Evolutionary conservation across 2,329 filamentous ascomycete species (phyloP).

Genomic region (Fusarium torreyae): DNA sequence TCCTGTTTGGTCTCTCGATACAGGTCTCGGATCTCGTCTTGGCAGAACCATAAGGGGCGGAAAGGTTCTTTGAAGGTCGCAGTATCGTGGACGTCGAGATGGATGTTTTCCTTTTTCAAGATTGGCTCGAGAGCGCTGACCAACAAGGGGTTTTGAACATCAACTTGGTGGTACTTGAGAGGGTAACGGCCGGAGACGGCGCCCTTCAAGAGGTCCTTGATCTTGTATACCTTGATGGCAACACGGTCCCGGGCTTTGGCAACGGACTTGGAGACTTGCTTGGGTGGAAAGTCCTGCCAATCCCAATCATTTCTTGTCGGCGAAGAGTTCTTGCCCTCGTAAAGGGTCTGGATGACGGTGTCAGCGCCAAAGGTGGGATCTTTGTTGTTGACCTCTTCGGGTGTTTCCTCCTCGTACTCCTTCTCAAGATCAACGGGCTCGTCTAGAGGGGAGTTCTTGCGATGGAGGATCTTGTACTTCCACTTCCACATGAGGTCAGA

Average conservation of each 20-base stretch:
- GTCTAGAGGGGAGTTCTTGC: slow-evolving; percentile 38
- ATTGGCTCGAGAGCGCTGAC: slow-evolving; percentile 61
- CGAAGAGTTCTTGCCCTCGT: slow-evolving; percentile 54
- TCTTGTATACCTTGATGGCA: slow-evolving; percentile 64
- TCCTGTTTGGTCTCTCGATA: slow-evolving; percentile 47
- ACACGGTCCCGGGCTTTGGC: slow-evolving; percentile 56
- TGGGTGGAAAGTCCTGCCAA: slow-evolving; percentile 61
- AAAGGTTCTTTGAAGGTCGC: slow-evolving; percentile 60
- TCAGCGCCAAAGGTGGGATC: slow-evolving; percentile 52
- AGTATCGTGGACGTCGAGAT: slow-evolving; percentile 56
- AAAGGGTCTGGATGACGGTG: slow-evolving; percentile 57
- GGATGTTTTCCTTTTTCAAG: slow-evolving; percentile 58
- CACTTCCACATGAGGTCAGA: slow-evolving; percentile 53
- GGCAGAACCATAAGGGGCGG: slow-evolving; percentile 60
- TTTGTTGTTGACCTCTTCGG: slow-evolving; percentile 37
- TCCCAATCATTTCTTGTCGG: slow-evolving; percentile 43
- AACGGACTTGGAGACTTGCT: slow-evolving; percentile 58
- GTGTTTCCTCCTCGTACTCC: slow-evolving; percentile 21
- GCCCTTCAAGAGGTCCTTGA: slow-evolving; percentile 60
- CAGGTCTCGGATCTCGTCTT: slow-evolving; percentile 58
- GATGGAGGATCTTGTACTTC: slow-evolving; percentile 52
- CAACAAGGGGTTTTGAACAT: slow-evolving; percentile 61
- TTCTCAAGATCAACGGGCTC: slow-evolving; percentile 39
- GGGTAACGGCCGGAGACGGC: slow-evolving; percentile 57
- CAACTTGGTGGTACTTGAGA: slow-evolving; percentile 59